Base-by-base conservation (phyloP, 495 filamentous ascomycete species). In the Daldinia grandis region DNA sequence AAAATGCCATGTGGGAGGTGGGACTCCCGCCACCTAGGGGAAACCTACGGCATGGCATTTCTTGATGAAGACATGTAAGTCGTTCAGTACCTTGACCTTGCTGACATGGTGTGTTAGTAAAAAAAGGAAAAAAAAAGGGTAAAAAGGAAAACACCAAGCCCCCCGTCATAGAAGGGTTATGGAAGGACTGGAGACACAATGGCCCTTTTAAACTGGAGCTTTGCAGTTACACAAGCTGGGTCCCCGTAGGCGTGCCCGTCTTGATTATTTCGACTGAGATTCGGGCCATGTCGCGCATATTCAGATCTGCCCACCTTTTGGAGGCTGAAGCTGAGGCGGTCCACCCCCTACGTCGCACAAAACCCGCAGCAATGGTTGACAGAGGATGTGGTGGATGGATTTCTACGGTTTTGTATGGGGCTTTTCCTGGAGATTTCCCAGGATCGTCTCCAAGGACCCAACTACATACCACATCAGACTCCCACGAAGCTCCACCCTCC, bases 171-270 rank as follows among this genome's bases (percentile, higher is more conserved):
- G 72, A 76, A 77, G 55, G 59, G 69, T 71, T 61, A 56, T 67
- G 57, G 74, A 72, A 74, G 75, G 62, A 69, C 66, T 71, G 69
- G 73, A 74, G 71, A 66, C 62, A 42, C 12, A 58, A 53, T 59
- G 57, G 66, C 62, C 71, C 30, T 66, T 71, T 72, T 62, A 70
- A 74, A 70, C 53, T 75, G 74, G 75, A 73, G 70, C 67, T 65
- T 66, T 37, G 15, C 37, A 64, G 75, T 77, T 77, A 77, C 75
- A 76, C 75, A 72, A 25, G 62, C 69, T 74, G 75, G 75, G 73
- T 63, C 75, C 37, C 66, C 57, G 19, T 59, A 63, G 55, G 58
- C 60, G 67, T 72, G 68, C 73, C 73, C 62, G 67, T 70, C 66
- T 77, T 57, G 65, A 77, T 72, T 76, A 68, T 75, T 73, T 65